phyloP scores from a whole-genome alignment of 805 yeast genomes.

The Wickerhamomyces canadensis region DNA sequence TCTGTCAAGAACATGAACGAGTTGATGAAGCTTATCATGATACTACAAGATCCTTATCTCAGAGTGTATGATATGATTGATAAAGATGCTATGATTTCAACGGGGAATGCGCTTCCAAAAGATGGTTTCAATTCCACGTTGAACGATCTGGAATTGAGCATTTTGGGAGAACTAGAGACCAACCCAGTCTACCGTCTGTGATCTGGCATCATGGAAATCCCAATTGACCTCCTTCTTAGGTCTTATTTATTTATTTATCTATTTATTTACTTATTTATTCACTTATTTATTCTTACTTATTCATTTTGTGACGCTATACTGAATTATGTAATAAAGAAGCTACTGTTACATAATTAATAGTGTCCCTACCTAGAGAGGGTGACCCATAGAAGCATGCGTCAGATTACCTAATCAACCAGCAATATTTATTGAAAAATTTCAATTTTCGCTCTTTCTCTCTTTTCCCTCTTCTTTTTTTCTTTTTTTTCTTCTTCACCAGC shows the following conservation, averaged over 20 bases:
- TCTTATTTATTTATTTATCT: not conserved
- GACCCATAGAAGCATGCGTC: too few relatives aligned
- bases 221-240: too few relatives aligned
- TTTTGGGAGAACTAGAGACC: conserved; percentile 15
- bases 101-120: too few relatives aligned
- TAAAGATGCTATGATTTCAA: not conserved
- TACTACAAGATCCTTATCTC: conserved; percentile 10
- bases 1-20: conserved; percentile 9
- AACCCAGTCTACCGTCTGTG: conserved; percentile 2
- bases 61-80: conserved; percentile 5
- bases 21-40: conserved; percentile 3
- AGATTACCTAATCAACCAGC: too few relatives aligned
- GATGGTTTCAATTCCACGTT: conserved; percentile 9
- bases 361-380: too few relatives aligned
- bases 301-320: too few relatives aligned
- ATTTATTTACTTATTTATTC: conserved; percentile 1
- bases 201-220: not conserved
- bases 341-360: too few relatives aligned
- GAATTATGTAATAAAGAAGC: too few relatives aligned
- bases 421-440: too few relatives aligned
- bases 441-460: too few relatives aligned
- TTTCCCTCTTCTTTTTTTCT: not conserved
- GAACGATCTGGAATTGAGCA: conserved; percentile 17
- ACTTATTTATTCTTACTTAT: not conserved
- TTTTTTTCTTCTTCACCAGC: conserved; percentile 12